Evolutionary conservation across 768 basidiomycete genomes (phyloP).

Genomic region (Tricholoma flavovirens): DNA sequence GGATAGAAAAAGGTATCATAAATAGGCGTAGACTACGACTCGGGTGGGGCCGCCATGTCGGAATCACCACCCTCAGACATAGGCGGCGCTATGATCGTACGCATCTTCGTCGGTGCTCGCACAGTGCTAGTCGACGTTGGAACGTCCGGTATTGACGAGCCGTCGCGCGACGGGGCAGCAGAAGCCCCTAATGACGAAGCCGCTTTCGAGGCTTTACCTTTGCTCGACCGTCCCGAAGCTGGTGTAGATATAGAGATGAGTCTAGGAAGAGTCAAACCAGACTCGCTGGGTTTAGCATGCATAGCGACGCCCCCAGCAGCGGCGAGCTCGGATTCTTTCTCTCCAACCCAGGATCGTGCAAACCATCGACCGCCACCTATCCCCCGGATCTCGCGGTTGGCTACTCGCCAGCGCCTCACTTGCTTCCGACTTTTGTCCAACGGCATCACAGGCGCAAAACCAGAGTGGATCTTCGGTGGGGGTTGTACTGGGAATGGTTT

Average conservation of each 20-base stretch:
- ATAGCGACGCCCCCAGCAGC: slow-evolving; percentile 23
- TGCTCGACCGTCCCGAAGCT: slow-evolving; percentile 29
- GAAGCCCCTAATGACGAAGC: slow-evolving; percentile 39
- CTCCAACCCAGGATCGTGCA: slow-evolving; percentile 75
- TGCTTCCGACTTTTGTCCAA: slow-evolving; percentile 60
- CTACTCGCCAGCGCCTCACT: slow-evolving; percentile 68
- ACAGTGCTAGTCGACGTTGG: slow-evolving; percentile 24
- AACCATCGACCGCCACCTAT: slow-evolving; percentile 85
- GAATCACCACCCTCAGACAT: slow-evolving; percentile 46
- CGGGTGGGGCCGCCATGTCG: slow-evolving; percentile 31
- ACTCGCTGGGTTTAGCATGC: slow-evolving; percentile 14
- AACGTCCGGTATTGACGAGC: slow-evolving; percentile 45
- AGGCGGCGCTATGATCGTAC: slow-evolving; percentile 50
- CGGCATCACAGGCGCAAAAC: slow-evolving; percentile 61
- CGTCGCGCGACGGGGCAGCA: slow-evolving; percentile 51
- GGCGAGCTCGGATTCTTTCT: slow-evolving; percentile 68
- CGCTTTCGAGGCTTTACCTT: slow-evolving; percentile 36
- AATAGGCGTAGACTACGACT: slow-evolving; percentile 15
- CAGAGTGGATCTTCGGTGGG: slow-evolving; percentile 68
- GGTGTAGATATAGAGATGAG: slow-evolving; percentile 41
- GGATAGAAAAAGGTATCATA: neutral
- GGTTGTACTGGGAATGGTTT: slow-evolving; percentile 81
- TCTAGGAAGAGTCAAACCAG: slow-evolving; percentile 7
- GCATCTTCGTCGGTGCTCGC: slow-evolving; percentile 61
- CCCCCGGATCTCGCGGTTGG: slow-evolving; percentile 72